Percentiles rank a stretch among this genome's conserved stretches.
Evolutionary conservation across 2,329 filamentous ascomycete species (phyloP).

Genomic region (Gnomoniopsis smithogilvyi): DNA sequence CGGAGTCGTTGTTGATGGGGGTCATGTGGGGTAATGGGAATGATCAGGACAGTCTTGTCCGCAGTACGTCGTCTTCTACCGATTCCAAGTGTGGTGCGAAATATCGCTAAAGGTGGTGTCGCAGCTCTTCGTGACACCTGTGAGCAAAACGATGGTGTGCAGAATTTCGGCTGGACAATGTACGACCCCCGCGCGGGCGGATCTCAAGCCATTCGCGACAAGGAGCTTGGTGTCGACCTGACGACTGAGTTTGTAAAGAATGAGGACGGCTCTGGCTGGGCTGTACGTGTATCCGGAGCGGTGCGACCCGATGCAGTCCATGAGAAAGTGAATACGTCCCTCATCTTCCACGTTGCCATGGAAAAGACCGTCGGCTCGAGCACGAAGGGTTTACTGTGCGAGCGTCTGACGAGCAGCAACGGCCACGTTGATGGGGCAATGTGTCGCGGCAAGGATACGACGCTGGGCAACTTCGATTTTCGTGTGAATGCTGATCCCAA

Average conservation of each 20-base stretch:
- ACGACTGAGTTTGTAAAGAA: conserved; percentile 71
- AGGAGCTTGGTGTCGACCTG: conserved; percentile 61
- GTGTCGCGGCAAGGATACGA: conserved; percentile 52
- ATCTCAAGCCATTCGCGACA: conserved; percentile 63
- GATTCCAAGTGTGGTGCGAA: conserved; percentile 6
- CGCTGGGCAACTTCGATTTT: conserved; percentile 60
- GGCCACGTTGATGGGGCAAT: conserved; percentile 45
- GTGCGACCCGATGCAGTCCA: conserved; percentile 53
- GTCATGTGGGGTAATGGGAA: conserved; percentile 84
- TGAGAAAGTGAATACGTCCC: conserved; percentile 49
- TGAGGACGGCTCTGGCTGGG: conserved; percentile 64
- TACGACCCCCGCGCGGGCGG: conserved; percentile 66
- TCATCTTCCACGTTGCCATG: conserved; percentile 61
- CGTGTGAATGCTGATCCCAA: conserved; percentile 53
- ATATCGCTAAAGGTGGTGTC: too few relatives aligned
- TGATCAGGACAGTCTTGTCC: conserved; percentile 18
- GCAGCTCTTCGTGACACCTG: conserved; percentile 65
- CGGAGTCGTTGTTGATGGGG: conserved; percentile 74
- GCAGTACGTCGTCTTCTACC: conserved; percentile 13
- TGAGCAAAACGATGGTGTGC: conserved; percentile 63
- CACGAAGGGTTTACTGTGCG: conserved; percentile 7
- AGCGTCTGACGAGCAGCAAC: conserved; percentile 3
- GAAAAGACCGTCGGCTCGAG: conserved; percentile 55
- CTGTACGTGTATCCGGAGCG: conserved; percentile 59
- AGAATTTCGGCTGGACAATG: conserved; percentile 68